phyloP scores from a whole-genome alignment of 345 rosid species.

The Salix dunnii region DNA sequence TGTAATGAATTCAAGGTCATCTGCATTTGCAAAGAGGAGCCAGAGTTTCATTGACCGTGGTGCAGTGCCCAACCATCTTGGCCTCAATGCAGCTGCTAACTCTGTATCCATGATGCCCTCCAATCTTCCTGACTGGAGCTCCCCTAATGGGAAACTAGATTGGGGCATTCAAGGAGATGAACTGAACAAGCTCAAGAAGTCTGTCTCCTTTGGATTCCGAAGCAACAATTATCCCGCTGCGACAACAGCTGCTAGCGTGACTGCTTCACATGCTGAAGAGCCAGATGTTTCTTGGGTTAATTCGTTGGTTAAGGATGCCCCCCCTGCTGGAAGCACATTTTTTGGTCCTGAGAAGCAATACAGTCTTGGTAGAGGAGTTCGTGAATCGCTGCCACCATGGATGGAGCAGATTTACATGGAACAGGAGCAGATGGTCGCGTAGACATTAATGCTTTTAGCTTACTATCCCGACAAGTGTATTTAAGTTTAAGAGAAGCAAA shows the following conservation, averaged over 20 bases:
- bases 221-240: constrained; percentile 38
- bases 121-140: constrained; percentile 65
- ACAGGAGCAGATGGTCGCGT: constrained; percentile 91
- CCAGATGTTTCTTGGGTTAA: constrained; percentile 96
- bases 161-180: constrained; percentile 92
- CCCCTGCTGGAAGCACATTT: constrained; percentile 35
- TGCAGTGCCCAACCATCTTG: constrained; percentile 30
- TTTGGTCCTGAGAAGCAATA: constrained; percentile 36
- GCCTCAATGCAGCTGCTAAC: constrained; percentile 44
- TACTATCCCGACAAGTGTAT: constrained; percentile 4
- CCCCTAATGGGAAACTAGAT: constrained; percentile 74
- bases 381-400: constrained; percentile 58
- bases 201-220: constrained; percentile 72
- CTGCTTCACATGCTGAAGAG: constrained; percentile 40
- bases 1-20: constrained; percentile 83
- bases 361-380: constrained; percentile 33
- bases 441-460: constrained; percentile 12
- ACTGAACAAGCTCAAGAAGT: constrained; percentile 74
- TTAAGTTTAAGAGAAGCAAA: constrained; percentile 6
- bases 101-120: constrained; percentile 47
- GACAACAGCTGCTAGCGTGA: constrained; percentile 22
- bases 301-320: constrained; percentile 71
- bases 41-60: constrained; percentile 85
- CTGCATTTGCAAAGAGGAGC: constrained; percentile 83
- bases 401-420: constrained; percentile 85